Evolutionary conservation across 1,284 basidiomycete genomes (phyloP), one percentile per base, ranked within the genome.

Genomic region (Malassezia sp.): DNA sequence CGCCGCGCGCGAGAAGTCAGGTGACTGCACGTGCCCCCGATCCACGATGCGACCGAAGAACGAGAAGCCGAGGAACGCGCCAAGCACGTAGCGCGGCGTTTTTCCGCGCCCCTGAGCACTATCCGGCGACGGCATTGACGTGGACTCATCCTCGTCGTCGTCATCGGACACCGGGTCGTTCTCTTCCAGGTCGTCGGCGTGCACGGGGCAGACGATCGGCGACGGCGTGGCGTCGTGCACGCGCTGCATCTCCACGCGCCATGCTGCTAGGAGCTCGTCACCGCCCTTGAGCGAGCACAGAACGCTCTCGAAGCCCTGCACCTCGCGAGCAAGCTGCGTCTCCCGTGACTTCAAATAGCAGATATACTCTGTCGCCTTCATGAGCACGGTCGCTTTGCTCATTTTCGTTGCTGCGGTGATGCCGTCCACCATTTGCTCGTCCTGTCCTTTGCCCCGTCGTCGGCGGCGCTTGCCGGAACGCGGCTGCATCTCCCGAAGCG

Each of bases 401-500:
- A 69, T 55, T 45, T 69, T 69, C 49, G 61, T 68, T 10, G 67
- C 65, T 11, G 63, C 66, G 7, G 63, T 53, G 10, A 69, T 63
- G 42, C 67, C 67, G 29, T 69, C 67, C 23, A 69, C 67, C 21
- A 69, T 49, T 32, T 61, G 56, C 17, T 60, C 55, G 18, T 61
- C 53, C 39, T 60, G 54, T 7, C 31, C 34, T 15, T 49, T 49
- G 27, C 56, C 50, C 3, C 54, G 59, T 31, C 64, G 63, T 7
- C 61, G 54, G 31, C 55, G 57, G 9, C 57, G 42, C 7, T 53
- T 49, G 20, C 60, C 60, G n/a, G 49, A 44, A 9, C 59, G 50
- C 4, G 65, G 59, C 8, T 56, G 59, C 18, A 61, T 54, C 45
- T 67, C 63, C 23, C 59, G 79, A 27, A 88, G 75, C 0, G 85